phyloP scores from a whole-genome alignment of 192 early-diverging fungal species.

The Linnemannia elongata region DNA sequence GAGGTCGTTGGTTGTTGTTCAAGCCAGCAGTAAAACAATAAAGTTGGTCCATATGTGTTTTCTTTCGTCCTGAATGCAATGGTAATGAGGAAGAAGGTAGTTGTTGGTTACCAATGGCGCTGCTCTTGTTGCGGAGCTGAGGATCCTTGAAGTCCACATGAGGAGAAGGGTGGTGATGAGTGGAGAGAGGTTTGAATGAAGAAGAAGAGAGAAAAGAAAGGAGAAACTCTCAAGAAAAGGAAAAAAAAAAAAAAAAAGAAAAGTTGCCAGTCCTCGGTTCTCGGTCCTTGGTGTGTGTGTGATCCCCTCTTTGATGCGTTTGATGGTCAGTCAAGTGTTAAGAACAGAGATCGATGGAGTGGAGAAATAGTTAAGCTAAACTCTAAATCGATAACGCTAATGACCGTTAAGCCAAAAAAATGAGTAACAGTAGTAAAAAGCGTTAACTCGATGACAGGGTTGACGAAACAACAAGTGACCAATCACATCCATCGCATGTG shows the following conservation, averaged over 20 bases:
- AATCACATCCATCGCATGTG: slow-evolving; percentile 13
- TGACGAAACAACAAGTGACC: slow-evolving; percentile 12
- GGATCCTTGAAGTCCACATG: slow-evolving; percentile 51
- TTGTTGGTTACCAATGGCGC: slow-evolving; percentile 32
- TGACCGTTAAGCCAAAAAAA: not conserved
- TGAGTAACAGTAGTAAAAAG: slow-evolving; percentile 28
- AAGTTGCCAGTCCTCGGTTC: not conserved
- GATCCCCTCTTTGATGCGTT: too few relatives aligned
- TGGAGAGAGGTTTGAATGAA: not conserved
- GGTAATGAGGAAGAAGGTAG: not conserved
- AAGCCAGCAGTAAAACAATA: not conserved
- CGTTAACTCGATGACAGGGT: slow-evolving; percentile 28
- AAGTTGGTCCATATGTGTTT: not conserved
- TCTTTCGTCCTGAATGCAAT: not conserved
- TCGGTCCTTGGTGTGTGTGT: not conserved
- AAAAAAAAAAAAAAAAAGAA: not conserved
- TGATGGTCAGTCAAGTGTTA: not conserved
- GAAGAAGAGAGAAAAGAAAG: slow-evolving; percentile 6
- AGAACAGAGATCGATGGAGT: not conserved
- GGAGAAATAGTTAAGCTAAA: not conserved
- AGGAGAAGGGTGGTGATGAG: not conserved
- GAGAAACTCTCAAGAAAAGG: not conserved
- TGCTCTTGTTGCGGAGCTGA: slow-evolving; percentile 22
- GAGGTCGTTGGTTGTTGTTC: not conserved
- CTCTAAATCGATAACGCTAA: not conserved